Percentiles rank a stretch among this genome's conserved stretches.
These are phyloP conservation scores for Rosa multiflora DNA, from an alignment of 306 rosid species.

Conservation along the genomic window DNA sequence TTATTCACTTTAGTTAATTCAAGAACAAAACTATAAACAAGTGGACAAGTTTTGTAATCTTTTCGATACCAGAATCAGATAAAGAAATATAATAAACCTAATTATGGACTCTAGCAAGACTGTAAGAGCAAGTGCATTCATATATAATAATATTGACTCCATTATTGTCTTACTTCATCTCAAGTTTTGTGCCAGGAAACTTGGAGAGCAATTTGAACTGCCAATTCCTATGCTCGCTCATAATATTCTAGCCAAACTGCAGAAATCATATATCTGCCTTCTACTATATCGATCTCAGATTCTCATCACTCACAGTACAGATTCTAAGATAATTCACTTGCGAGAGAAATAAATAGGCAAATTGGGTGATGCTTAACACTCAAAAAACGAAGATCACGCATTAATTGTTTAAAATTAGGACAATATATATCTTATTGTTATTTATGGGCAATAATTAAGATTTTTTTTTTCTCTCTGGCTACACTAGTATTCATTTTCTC, in stretches of 20 bases:
- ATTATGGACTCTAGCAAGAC: not conserved
- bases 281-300: not conserved
- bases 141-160: not conserved
- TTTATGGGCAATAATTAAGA: not conserved
- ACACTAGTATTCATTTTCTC: slow-evolving; percentile 18
- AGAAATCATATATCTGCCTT: not conserved
- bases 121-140: not conserved
- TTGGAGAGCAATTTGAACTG: not conserved
- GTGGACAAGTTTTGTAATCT: not conserved
- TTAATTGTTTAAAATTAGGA: not conserved
- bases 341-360: not conserved
- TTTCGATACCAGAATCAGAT: not conserved
- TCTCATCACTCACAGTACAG: not conserved
- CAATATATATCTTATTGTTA: not conserved
- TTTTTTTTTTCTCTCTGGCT: not conserved
- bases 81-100: not conserved
- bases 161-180: not conserved
- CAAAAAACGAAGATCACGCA: not conserved
- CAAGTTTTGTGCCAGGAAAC: slow-evolving; percentile 8
- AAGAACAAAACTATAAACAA: not conserved
- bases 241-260: not conserved
- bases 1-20: not conserved
- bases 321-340: not conserved
- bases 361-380: not conserved
- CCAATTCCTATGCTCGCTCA: not conserved